These are phyloP conservation scores for Triticum turgidum DNA, from an alignment of 176 grass and related monocot species.

Conservation along the genomic window DNA sequence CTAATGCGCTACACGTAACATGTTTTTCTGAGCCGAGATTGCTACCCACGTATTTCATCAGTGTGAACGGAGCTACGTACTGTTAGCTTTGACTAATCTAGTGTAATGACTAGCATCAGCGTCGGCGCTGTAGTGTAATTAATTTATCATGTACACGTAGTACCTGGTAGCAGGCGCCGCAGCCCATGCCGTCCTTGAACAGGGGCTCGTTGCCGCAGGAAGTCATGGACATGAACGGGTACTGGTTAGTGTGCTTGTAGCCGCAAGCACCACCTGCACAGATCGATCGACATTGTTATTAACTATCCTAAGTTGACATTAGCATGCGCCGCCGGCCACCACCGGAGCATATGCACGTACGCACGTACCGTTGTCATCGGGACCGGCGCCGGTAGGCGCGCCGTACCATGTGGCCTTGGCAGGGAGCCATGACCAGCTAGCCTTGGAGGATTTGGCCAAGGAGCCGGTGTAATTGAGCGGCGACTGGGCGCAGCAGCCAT, in stretches of 20 bases:
- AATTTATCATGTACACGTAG: not conserved
- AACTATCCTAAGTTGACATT: too few relatives aligned
- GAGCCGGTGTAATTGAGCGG: not conserved
- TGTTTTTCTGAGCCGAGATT: not conserved
- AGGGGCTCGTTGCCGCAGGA: slow-evolving; percentile 55
- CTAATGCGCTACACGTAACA: not conserved
- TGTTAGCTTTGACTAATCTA: slow-evolving; percentile 18
- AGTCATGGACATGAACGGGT: slow-evolving; percentile 55
- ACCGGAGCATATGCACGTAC: not conserved
- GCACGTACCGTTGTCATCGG: slow-evolving; percentile 42
- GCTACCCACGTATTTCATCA: not conserved
- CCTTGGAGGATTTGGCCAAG: not conserved
- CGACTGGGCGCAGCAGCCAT: slow-evolving; percentile 1
- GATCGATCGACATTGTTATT: not conserved
- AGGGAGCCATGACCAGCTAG: slow-evolving; percentile 23
- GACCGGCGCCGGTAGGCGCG: slow-evolving; percentile 52
- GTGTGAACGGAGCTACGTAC: not conserved
- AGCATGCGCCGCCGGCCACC: not conserved
- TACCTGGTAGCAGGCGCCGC: slow-evolving; percentile 60
- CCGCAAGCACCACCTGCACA: slow-evolving; percentile 60
- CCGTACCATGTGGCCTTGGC: slow-evolving; percentile 80
- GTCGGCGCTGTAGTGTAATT: not conserved
- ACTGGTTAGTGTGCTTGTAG: slow-evolving; percentile 46
- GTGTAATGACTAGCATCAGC: not conserved
- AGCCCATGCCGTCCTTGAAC: slow-evolving; percentile 55